Percentiles rank a stretch among this genome's conserved stretches.
Evolutionary conservation across 2,329 filamentous ascomycete genomes (phyloP).

Genomic region (Fusarium redolens): DNA sequence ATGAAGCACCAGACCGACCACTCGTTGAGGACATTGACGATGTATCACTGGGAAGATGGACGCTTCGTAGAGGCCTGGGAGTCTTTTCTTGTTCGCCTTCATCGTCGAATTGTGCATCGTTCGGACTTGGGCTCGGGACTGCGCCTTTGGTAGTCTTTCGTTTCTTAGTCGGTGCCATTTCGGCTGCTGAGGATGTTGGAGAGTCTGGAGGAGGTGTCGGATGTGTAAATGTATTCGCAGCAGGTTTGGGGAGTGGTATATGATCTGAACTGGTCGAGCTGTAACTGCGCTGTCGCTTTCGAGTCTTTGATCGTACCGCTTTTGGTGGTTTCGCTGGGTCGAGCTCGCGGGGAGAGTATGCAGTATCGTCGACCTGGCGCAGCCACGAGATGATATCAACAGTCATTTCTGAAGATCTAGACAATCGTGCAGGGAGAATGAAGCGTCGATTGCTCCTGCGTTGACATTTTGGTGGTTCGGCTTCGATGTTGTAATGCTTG

Average conservation of each 20-base stretch:
- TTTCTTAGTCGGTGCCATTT: neutral
- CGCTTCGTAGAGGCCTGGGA: neutral
- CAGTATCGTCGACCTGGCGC: neutral
- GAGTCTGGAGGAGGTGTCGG: neutral
- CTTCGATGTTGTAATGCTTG: neutral
- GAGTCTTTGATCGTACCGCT: neutral
- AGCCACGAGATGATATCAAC: neutral
- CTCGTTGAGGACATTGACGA: neutral
- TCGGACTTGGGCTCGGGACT: neutral
- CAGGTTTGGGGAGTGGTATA: accelerated
- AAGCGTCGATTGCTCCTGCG: accelerated
- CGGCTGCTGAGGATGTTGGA: too few relatives aligned
- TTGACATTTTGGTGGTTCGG: neutral
- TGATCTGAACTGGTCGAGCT: neutral
- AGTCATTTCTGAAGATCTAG: neutral
- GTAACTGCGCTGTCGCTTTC: neutral
- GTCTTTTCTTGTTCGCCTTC: neutral
- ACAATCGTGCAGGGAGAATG: accelerated
- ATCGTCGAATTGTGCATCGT: neutral
- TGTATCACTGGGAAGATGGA: neutral
- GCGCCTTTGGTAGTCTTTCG: neutral
- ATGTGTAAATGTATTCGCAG: neutral
- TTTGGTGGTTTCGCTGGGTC: neutral
- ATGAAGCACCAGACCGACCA: neutral
- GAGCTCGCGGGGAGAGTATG: neutral